phyloP scores from a whole-genome alignment of 1,139 yeast genomes.

The Suhomyces taliae region DNA sequence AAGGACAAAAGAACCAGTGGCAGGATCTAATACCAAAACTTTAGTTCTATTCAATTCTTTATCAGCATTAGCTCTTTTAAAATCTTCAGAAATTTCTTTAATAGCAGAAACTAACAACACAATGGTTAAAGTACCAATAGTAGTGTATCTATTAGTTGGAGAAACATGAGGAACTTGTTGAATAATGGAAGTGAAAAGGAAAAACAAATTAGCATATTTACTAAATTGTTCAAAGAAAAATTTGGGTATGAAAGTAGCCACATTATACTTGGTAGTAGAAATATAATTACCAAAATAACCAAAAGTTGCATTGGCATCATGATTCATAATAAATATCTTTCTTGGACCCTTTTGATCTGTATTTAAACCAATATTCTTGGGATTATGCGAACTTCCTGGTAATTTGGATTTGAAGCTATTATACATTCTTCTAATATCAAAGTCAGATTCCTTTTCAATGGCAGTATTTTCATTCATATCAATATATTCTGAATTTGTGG shows the following conservation, averaged over 20 bases:
- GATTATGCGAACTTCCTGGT: constrained; percentile 16
- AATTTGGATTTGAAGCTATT: constrained; percentile 42
- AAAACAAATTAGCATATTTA: constrained; percentile 93
- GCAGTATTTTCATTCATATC: constrained; percentile 15
- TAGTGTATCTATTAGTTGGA: constrained; percentile 94
- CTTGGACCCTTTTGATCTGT: constrained; percentile 50
- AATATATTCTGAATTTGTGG: constrained; percentile 14
- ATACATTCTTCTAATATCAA: constrained; percentile 60
- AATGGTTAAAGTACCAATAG: constrained; percentile 84
- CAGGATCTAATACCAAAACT: constrained; percentile 66
- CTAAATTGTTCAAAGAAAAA: constrained; percentile 95
- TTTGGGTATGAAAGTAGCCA: constrained; percentile 91
- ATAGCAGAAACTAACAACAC: constrained; percentile 89
- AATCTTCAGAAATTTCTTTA: constrained; percentile 87
- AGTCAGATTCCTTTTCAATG: constrained; percentile 32
- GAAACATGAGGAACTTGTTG: constrained; percentile 98
- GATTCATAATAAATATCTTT: constrained; percentile 66
- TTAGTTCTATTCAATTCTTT: constrained; percentile 81
- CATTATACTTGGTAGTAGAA: constrained; percentile 94
- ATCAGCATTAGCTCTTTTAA: constrained; percentile 86
- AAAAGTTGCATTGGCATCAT: constrained; percentile 49
- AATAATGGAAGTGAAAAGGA: constrained; percentile 85
- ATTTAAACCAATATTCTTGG: constrained; percentile 4
- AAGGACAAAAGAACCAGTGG: constrained; percentile 57
- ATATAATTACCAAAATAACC: constrained; percentile 81